Conservation (phyloP, 108 stramenopile genomes). For the Skeletonema potamos region DNA sequence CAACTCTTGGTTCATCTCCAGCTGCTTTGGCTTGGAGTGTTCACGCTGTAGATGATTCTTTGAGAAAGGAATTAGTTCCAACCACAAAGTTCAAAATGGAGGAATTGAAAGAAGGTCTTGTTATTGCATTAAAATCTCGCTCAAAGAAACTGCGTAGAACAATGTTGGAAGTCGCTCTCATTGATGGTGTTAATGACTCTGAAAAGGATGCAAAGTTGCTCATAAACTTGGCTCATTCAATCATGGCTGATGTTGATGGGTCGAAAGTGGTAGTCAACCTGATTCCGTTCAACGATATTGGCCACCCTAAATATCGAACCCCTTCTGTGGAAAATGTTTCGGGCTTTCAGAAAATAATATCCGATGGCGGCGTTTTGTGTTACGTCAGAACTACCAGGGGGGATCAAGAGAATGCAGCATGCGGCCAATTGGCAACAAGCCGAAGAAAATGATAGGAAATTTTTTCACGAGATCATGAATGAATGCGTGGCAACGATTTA, state of each 20-base stretch:
- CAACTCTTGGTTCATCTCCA: constrained; percentile 54
- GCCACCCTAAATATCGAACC: constrained; percentile 44
- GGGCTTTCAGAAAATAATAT: constrained; percentile 61
- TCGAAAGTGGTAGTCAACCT: constrained; percentile 76
- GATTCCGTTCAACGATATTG: constrained; percentile 89
- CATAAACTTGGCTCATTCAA: constrained; percentile 60
- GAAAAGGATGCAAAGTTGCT: constrained; percentile 74
- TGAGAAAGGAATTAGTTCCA: constrained; percentile 74
- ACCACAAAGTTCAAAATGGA: constrained; percentile 78
- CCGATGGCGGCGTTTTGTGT: constrained; percentile 39
- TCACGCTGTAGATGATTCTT: constrained; percentile 75
- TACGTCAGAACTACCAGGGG: constrained; percentile 77
- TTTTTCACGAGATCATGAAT: too few species aligned
- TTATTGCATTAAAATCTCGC: constrained; percentile 57
- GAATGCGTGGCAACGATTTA: too few species aligned
- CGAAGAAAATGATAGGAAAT: neutral
- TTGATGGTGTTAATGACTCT: constrained; percentile 83
- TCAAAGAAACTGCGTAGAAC: constrained; percentile 47
- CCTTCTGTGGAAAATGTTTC: constrained; percentile 55
- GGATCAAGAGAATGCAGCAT: constrained; percentile 85
- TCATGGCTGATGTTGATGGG: constrained; percentile 56
- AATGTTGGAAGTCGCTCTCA: constrained; percentile 84
- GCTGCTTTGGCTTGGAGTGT: constrained; percentile 82
- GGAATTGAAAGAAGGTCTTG: constrained; percentile 71
- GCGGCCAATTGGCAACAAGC: constrained; percentile 81